phyloP scores from a whole-genome alignment of 805 yeast species.

The Blastobotrys peoriensis region DNA sequence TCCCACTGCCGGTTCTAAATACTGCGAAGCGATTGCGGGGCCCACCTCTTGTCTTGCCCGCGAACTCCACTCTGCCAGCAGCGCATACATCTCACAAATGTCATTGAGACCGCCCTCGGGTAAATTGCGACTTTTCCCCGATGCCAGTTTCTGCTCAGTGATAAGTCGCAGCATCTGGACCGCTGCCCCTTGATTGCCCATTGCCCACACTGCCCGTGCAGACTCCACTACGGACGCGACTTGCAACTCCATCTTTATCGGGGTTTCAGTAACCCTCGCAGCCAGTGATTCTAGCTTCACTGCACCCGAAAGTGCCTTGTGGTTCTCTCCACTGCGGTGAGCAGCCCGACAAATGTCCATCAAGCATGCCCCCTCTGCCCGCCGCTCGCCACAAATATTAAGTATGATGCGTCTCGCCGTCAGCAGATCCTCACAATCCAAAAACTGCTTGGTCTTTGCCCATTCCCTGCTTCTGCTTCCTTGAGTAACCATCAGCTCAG shows the following conservation, averaged over 20 bases:
- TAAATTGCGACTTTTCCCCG: constrained; percentile 8
- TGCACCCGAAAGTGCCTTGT: constrained; percentile 21
- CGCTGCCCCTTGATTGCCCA: constrained; percentile 51
- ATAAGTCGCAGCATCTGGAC: constrained; percentile 43
- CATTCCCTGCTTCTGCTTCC: no score
- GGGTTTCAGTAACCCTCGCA: constrained; percentile 13
- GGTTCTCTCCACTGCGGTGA: constrained; percentile 18
- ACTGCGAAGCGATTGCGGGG: constrained; percentile 47
- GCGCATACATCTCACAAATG: constrained; percentile 15
- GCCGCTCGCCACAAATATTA: no score
- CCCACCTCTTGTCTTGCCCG: constrained; percentile 66
- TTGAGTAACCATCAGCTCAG: no score
- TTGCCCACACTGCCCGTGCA: constrained; percentile 62
- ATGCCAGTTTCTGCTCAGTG: constrained; percentile 4
- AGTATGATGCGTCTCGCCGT: no score
- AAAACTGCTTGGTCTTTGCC: no score
- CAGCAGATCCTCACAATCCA: no score
- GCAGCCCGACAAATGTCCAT: constrained; percentile 9
- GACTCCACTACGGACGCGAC: constrained; percentile 38
- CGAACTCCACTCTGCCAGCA: constrained; percentile 57
- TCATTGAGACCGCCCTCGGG: constrained; percentile 6
- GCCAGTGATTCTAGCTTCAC: constrained; percentile 17
- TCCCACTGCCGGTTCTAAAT: constrained; percentile 44
- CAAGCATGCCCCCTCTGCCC: neutral
- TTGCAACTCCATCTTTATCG: constrained; percentile 1